phyloP scores from a whole-genome alignment of 2,329 filamentous ascomycete species.

The Blastomyces parvus region DNA sequence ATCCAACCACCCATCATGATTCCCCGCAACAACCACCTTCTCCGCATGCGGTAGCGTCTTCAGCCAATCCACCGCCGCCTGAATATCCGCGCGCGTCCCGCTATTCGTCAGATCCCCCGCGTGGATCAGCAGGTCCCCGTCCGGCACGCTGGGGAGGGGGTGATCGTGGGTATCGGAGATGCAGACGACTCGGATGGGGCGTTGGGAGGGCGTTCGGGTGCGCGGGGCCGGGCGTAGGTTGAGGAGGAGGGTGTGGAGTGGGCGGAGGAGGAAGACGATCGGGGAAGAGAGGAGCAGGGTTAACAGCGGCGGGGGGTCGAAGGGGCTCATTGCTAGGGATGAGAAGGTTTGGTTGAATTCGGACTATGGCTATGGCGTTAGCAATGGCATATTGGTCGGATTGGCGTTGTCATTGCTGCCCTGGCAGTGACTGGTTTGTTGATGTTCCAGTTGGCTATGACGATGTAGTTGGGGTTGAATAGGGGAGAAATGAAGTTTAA shows the following conservation, averaged over 20 bases:
- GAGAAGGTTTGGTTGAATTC: background rate
- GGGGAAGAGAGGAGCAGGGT: conserved; percentile 61
- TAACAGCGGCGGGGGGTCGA: conserved; percentile 43
- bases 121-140: conserved; percentile 79
- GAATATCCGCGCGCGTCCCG: conserved; percentile 64
- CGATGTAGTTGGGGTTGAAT: background rate
- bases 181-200: conserved; percentile 66
- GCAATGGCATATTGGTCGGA: background rate
- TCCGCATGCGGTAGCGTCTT: conserved; percentile 61
- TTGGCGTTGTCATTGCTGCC: background rate
- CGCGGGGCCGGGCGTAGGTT: conserved; percentile 59
- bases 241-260: conserved; percentile 56
- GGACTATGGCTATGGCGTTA: background rate
- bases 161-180: conserved; percentile 84
- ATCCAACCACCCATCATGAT: conserved; percentile 84
- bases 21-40: conserved; percentile 76
- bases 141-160: conserved; percentile 40
- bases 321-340: conserved; percentile 32
- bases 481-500: too few relatives aligned
- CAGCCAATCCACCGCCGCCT: conserved; percentile 79
- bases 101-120: conserved; percentile 73
- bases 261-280: conserved; percentile 52
- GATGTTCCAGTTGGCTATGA: too few relatives aligned
- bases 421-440: too few relatives aligned
- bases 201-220: conserved; percentile 43